Evolutionary conservation across 768 basidiomycete species (phyloP), one percentile per base, ranked within the genome.

Genomic region (Panaeolus cyanescens): DNA sequence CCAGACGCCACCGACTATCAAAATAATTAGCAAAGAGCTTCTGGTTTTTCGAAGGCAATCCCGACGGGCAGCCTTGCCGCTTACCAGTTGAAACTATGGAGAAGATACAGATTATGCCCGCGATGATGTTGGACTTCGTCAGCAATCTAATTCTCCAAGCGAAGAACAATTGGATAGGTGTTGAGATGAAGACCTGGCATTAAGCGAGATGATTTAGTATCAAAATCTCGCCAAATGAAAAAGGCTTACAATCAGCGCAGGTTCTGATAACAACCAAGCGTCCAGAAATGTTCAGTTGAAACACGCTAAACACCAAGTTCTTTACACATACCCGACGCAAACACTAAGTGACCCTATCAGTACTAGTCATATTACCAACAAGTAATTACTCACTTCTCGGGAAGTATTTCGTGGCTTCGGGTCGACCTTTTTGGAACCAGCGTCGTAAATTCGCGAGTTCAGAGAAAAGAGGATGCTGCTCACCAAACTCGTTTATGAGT

Each of bases 121-220:
- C 71, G 7, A 81, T 62, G 66, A 74, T 73, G 15, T 65, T 72
- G 1, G 72, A 73, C 61, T 77, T 78, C 30, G 78, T 81, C 32
- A 83, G 70, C 13, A 79, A 65, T 57, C 67, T 71, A 37, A 81
- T 79, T 50, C 79, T 71, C 75, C 78, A 79, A 0, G 80, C 79
- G 54, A 81, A 75, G 69, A 80, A 81, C 9, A 83, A 63, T 65
- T 83, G 81, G 19, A 83, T 81, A 0, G 80, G 80, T 6, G 79
- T 81, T 2, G 80, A 83, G 6, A 81, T 72, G 1, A 75, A 71
- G 3, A 80, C 78, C 78, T 78, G 56, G 5, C 3, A 54, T 50
- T 32, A n/a, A 8, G 32, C 8, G 39, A 58, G 13, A 34, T 36
- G 10, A 28, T 12, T 9, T 4, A 50, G 8, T 15, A 13, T 40